These are phyloP conservation scores for Cenococcum geophilum DNA, from an alignment of 495 filamentous ascomycete species.

Conservation along the genomic window DNA sequence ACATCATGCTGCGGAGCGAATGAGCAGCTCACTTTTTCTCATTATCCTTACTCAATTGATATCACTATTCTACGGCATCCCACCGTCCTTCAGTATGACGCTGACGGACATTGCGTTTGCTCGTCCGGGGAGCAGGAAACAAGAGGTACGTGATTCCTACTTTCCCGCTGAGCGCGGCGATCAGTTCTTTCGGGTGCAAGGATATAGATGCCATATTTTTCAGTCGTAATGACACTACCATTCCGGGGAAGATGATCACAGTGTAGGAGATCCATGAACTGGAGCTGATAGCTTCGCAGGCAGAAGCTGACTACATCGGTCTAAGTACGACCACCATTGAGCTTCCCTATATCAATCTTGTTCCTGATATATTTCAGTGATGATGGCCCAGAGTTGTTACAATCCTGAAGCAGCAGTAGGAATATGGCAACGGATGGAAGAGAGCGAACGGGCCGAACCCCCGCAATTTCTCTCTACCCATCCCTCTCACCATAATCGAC, in stretches of 20 bases:
- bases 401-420: slow-evolving; percentile 65
- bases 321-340: slow-evolving; percentile 46
- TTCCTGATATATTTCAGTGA: slow-evolving; percentile 38
- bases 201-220: no score
- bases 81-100: slow-evolving; percentile 41
- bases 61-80: slow-evolving; percentile 47
- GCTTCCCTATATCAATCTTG: neutral
- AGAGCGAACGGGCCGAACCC: slow-evolving; percentile 48
- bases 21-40: slow-evolving; percentile 57
- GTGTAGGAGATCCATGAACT: no score
- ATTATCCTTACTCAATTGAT: slow-evolving; percentile 50
- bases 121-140: slow-evolving; percentile 63
- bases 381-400: slow-evolving; percentile 63
- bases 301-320: slow-evolving; percentile 83
- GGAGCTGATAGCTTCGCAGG: slow-evolving; percentile 27
- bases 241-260: no score
- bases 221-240: no score
- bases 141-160: slow-evolving; percentile 44
- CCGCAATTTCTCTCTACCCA: slow-evolving; percentile 85
- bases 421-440: slow-evolving; percentile 75
- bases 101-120: slow-evolving; percentile 58
- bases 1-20: slow-evolving; percentile 68
- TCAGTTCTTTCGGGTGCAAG: no score
- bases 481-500: slow-evolving; percentile 67
- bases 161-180: no score